Evolutionary conservation across 116 monocot genomes (phyloP).

Genomic region (Phalaenopsis hybrid): DNA sequence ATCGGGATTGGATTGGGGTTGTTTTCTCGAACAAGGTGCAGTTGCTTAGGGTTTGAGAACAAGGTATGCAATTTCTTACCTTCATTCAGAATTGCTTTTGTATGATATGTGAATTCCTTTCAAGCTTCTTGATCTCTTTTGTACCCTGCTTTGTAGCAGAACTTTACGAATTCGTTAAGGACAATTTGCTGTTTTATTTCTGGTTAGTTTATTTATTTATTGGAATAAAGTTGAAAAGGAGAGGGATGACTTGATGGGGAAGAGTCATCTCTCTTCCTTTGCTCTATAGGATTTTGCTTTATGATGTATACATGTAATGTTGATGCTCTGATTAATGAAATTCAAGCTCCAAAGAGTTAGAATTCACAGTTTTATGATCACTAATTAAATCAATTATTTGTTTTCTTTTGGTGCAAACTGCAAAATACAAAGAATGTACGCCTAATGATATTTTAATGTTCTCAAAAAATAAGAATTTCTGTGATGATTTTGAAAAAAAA

Average conservation of each 20-base stretch:
- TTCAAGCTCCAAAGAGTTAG: no score
- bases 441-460: neutral
- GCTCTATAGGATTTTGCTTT: neutral
- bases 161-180: neutral
- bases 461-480: neutral
- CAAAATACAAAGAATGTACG: neutral
- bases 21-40: conserved; percentile 81
- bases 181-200: neutral
- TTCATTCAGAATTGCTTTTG: neutral
- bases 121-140: neutral
- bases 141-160: neutral
- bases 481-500: neutral
- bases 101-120: neutral
- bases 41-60: conserved; percentile 60
- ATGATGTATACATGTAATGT: neutral
- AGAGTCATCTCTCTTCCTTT: neutral
- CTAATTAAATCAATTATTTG: neutral
- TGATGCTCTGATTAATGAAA: no score
- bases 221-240: neutral
- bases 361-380: neutral
- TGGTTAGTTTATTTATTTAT: neutral
- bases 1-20: conserved; percentile 73
- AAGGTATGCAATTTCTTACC: conserved; percentile 13
- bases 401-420: neutral
- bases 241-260: neutral